Percentiles rank a stretch among this genome's conserved stretches.
Evolutionary conservation across 2,329 filamentous ascomycete genomes (phyloP).

Genomic region (Diaporthe citriasiana): DNA sequence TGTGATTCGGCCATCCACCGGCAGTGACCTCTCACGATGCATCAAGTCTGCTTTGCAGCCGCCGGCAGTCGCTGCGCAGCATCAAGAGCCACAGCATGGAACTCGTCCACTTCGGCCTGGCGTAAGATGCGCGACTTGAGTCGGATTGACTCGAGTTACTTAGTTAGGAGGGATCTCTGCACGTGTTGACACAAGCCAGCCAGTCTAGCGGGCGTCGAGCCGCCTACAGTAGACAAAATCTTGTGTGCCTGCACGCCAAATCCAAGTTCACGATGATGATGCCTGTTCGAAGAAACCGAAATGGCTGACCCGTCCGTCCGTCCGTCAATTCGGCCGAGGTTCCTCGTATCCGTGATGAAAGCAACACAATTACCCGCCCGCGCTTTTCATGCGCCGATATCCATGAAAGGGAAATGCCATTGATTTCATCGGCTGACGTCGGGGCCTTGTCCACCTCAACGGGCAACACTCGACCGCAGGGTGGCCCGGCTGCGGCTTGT

Average conservation of each 20-base stretch:
- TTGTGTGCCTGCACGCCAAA: too few relatives aligned
- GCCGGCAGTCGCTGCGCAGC: neutral
- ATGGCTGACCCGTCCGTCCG: neutral
- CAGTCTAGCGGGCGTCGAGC: neutral
- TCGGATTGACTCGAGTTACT: too few relatives aligned
- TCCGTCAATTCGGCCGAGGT: neutral
- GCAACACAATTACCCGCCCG: constrained; percentile 19
- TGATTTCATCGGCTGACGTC: constrained; percentile 20
- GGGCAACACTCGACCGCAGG: constrained; percentile 27
- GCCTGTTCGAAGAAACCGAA: neutral
- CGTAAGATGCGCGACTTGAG: neutral
- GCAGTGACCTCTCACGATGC: neutral
- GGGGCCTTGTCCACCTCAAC: constrained; percentile 23
- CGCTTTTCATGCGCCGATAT: constrained; percentile 19
- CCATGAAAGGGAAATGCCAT: neutral
- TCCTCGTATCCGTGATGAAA: constrained; percentile 26
- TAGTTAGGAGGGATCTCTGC: too few relatives aligned
- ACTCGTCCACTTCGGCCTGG: neutral
- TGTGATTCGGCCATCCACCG: neutral
- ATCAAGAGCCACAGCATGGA: neutral
- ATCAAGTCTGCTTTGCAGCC: neutral
- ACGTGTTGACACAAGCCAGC: neutral
- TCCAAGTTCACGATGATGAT: neutral
- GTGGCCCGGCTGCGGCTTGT: neutral
- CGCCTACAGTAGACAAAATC: neutral